These are phyloP conservation scores for Euphrasia arctica DNA, from an alignment of 305 asterid genomes.

Conservation along the genomic window DNA sequence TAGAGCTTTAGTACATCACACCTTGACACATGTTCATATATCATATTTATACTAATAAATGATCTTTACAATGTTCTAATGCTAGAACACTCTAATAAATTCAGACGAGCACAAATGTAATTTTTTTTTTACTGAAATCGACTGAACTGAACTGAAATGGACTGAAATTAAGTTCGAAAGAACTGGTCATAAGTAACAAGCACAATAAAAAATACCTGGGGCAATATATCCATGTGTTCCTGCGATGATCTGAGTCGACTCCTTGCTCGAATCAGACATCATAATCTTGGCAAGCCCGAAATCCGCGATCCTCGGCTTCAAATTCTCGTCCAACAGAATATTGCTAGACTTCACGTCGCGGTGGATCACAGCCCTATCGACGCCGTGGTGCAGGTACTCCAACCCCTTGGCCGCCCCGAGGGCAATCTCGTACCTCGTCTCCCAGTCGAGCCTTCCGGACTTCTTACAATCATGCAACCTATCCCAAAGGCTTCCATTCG, in stretches of 20 bases:
- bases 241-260: conserved; percentile 73
- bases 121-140: too few relatives aligned
- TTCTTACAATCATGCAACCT: conserved; percentile 56
- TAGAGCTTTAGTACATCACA: too few relatives aligned
- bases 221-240: conserved; percentile 95
- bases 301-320: conserved; percentile 82
- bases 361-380: conserved; percentile 70
- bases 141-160: too few relatives aligned
- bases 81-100: too few relatives aligned
- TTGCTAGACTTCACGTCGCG: conserved; percentile 92
- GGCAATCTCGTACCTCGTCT: conserved; percentile 68
- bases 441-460: conserved; percentile 64
- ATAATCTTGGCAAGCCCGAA: conserved; percentile 78
- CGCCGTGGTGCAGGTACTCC: conserved; percentile 87
- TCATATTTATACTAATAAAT: too few relatives aligned
- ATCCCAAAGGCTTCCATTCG: conserved; percentile 92
- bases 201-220: conserved; percentile 49
- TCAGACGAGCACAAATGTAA: too few relatives aligned
- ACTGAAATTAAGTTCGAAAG: neutral
- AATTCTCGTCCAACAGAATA: conserved; percentile 60
- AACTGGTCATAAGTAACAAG: neutral
- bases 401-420: conserved; percentile 85
- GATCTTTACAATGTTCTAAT: too few relatives aligned
- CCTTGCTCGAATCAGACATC: conserved; percentile 38
- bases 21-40: too few relatives aligned